phyloP scores from a whole-genome alignment of 176 grass and related monocot genomes.

The Typha latifolia region DNA sequence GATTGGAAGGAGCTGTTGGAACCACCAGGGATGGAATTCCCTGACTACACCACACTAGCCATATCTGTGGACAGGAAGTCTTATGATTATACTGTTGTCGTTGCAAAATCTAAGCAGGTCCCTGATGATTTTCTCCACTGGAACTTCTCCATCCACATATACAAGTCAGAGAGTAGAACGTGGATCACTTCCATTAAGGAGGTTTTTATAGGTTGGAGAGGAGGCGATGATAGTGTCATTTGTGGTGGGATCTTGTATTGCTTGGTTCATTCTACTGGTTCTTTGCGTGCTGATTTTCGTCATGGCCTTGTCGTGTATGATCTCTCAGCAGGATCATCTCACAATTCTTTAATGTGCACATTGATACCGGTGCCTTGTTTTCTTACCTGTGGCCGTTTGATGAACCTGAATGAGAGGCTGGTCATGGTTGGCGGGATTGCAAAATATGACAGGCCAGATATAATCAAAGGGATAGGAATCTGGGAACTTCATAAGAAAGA shows the following conservation, averaged over 20 bases:
- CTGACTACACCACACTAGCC: constrained; percentile 71
- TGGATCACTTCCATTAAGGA: constrained; percentile 48
- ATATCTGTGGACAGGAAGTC: constrained; percentile 54
- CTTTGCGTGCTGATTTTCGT: constrained; percentile 47
- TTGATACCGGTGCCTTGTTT: constrained; percentile 54
- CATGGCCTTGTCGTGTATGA: constrained; percentile 73
- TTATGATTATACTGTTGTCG: constrained; percentile 52
- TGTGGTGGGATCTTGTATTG: constrained; percentile 66
- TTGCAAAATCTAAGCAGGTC: constrained; percentile 62
- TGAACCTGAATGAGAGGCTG: constrained; percentile 69
- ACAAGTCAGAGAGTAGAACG: constrained; percentile 40
- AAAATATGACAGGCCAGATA: constrained; percentile 81
- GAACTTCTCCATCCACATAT: constrained; percentile 63
- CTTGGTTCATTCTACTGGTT: constrained; percentile 84
- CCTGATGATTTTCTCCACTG: constrained; percentile 63
- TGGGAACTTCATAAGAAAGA: constrained; percentile 66
- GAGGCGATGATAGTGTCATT: constrained; percentile 82
- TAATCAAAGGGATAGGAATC: constrained; percentile 90
- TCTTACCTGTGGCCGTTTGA: constrained; percentile 73
- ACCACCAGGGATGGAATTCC: constrained; percentile 38
- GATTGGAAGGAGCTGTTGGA: constrained; percentile 57
- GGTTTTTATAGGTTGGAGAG: constrained; percentile 78
- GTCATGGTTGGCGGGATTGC: constrained; percentile 88
- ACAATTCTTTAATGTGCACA: constrained; percentile 27
- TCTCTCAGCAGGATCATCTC: constrained; percentile 22